These are phyloP conservation scores for Penicillium desertorum DNA, from an alignment of 495 filamentous ascomycete genomes.

Conservation along the genomic window DNA sequence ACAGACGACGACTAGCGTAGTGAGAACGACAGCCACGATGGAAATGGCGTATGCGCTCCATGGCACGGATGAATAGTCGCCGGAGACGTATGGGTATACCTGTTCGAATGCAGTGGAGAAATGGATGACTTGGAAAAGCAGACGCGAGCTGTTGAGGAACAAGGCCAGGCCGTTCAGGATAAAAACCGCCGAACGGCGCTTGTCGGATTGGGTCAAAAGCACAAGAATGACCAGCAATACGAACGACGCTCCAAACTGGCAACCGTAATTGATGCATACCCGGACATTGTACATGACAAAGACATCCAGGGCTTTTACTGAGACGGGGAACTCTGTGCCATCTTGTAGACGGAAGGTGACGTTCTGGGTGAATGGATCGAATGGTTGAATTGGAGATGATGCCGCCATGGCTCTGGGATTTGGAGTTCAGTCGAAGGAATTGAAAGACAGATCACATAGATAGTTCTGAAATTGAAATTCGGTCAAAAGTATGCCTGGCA, in stretches of 20 bases:
- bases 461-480: background rate
- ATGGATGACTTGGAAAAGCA: slow-evolving; percentile 57
- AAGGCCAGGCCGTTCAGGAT: slow-evolving; percentile 63
- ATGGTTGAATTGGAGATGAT: slow-evolving; percentile 22
- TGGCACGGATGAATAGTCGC: slow-evolving; percentile 56
- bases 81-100: slow-evolving; percentile 57
- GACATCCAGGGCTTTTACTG: slow-evolving; percentile 48
- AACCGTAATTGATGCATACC: slow-evolving; percentile 65
- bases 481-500: background rate
- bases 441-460: background rate
- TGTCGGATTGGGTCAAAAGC: slow-evolving; percentile 61
- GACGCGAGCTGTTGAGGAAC: slow-evolving; percentile 58
- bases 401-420: background rate
- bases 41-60: slow-evolving; percentile 48
- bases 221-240: slow-evolving; percentile 65
- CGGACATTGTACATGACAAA: slow-evolving; percentile 52
- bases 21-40: slow-evolving; percentile 53
- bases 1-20: slow-evolving; percentile 57
- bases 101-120: slow-evolving; percentile 58
- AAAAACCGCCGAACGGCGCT: slow-evolving; percentile 61
- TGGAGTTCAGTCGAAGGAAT: background rate
- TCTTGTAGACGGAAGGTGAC: slow-evolving; percentile 53
- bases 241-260: slow-evolving; percentile 71
- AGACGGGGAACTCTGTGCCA: slow-evolving; percentile 53
- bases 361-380: slow-evolving; percentile 60